Base-by-base conservation (phyloP, 371 early-diverging fungal genomes). In the Zopfochytrium polystomum region DNA sequence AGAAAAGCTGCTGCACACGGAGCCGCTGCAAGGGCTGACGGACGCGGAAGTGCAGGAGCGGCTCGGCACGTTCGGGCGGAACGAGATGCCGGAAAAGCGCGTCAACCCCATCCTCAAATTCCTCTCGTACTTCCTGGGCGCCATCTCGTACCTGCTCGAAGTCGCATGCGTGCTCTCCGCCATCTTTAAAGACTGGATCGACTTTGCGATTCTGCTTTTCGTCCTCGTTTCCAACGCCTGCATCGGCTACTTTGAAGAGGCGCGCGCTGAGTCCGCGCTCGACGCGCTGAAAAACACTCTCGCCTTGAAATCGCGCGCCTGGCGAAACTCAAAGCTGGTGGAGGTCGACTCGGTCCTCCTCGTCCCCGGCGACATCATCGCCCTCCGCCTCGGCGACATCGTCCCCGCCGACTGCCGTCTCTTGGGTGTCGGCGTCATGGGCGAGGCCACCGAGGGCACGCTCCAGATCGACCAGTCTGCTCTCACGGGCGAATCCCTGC, bases 401-500 rank as follows among this genome's bases (percentile, higher is more conserved):
- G 81, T 95, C 23, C 95, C 95, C 49, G 98, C 96, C 15, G 98
- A 97, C 78, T 85, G 80, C 43, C 84, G 90, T 44, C 75, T 95
- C 45, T 82, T 95, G 35, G 94, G 94, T 5, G 78, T 95, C 52
- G 88, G 85, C 58, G 87, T 85, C 33, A 87, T 87, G 18, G 93
- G 93, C 47, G 89, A 87, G 62, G 80, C 76, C 5, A 80, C 87
- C 18, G 91, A 89, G 52, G 84, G 81, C 31, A 78, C 85, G 55
- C 77, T 95, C 25, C 84, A 87, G 62, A 86, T 96, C 54, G 98
- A 98, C 76, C 96, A 98, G 76, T 88, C 96, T 48, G 91, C 95
- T 3, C 78, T 98, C 6, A 96, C 97, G 2, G 98, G 86, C 25
- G 98, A 98, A 79, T 90, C 92, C 6, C 76, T 93, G 20, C 90